These are phyloP conservation scores for Avicennia marina DNA, from an alignment of 257 asterid genomes.

Conservation along the genomic window DNA sequence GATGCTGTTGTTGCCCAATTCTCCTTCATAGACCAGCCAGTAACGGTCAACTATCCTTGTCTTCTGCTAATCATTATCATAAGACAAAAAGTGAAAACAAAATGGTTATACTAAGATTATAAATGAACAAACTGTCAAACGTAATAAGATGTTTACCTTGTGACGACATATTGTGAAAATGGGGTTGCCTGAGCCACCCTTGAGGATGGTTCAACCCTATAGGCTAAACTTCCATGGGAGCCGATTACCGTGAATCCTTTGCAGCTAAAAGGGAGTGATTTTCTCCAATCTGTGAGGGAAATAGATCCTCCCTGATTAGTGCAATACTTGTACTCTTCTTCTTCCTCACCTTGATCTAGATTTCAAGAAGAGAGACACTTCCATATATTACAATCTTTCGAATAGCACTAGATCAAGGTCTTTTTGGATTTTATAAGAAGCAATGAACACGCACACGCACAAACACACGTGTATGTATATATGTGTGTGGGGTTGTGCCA, in stretches of 20 bases:
- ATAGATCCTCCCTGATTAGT: neutral
- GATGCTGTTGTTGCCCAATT: slow-evolving; percentile 27
- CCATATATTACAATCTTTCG: neutral
- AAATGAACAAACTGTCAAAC: neutral
- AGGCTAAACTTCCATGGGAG: slow-evolving; percentile 51
- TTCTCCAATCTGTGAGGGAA: slow-evolving; percentile 64
- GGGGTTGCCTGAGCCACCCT: slow-evolving; percentile 64
- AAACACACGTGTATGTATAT: too few species aligned
- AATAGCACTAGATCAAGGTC: neutral
- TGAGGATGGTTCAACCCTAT: slow-evolving; percentile 67
- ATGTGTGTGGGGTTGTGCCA: too few species aligned
- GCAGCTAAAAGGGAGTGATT: slow-evolving; percentile 69
- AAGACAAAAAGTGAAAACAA: neutral
- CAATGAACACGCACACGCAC: neutral
- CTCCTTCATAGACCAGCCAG: slow-evolving; percentile 72
- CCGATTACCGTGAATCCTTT: slow-evolving; percentile 72
- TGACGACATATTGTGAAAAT: slow-evolving; percentile 47
- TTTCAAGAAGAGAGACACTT: slow-evolving; percentile 44
- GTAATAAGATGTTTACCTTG: slow-evolving; percentile 32
- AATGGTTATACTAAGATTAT: too few species aligned
- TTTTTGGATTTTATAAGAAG: slow-evolving; percentile 16
- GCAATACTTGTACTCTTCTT: neutral
- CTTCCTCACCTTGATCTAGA: slow-evolving; percentile 26
- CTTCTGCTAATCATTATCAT: slow-evolving; percentile 32
- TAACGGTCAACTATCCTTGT: slow-evolving; percentile 38